Evolutionary conservation across 371 early-diverging fungal species (phyloP).

Genomic region (Enteropsectra breve): DNA sequence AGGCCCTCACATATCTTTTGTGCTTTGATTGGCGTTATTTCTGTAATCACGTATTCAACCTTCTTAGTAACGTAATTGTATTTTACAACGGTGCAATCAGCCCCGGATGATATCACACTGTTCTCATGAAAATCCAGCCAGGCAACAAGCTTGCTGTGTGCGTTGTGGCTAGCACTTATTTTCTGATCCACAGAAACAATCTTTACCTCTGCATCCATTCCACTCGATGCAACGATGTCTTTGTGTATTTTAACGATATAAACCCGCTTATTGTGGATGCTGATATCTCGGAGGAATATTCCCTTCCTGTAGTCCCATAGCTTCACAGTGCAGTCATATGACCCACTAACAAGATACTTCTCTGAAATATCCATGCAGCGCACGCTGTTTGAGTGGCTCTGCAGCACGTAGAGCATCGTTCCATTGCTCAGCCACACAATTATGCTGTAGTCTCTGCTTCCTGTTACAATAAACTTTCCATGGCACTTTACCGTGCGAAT

Average conservation of each 20-base stretch:
- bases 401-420: conserved; percentile 57
- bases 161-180: conserved; percentile 1
- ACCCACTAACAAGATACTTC: conserved; percentile 76
- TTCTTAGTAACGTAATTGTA: conserved; percentile 39
- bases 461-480: conserved; percentile 62
- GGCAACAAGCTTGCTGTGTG: conserved; percentile 38
- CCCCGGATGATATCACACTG: conserved; percentile 47
- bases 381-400: conserved; percentile 78
- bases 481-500: conserved; percentile 79
- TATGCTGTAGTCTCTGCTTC: conserved; percentile 57
- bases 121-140: conserved; percentile 39
- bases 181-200: conserved; percentile 42
- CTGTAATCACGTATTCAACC: conserved; percentile 38
- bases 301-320: conserved; percentile 69
- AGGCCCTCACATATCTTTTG: conserved; percentile 40
- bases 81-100: conserved; percentile 46
- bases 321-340: conserved; percentile 84
- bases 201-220: conserved; percentile 47
- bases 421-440: conserved; percentile 56
- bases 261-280: conserved; percentile 64
- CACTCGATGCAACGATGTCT: conserved; percentile 40
- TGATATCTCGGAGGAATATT: conserved; percentile 33
- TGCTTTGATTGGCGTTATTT: conserved; percentile 24
- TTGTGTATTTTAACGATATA: conserved; percentile 70
- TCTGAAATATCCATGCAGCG: conserved; percentile 81